Percentiles rank a stretch among this genome's conserved stretches.
Evolutionary conservation across 1,284 basidiomycete species (phyloP).

Genomic region (Malassezia caprae): DNA sequence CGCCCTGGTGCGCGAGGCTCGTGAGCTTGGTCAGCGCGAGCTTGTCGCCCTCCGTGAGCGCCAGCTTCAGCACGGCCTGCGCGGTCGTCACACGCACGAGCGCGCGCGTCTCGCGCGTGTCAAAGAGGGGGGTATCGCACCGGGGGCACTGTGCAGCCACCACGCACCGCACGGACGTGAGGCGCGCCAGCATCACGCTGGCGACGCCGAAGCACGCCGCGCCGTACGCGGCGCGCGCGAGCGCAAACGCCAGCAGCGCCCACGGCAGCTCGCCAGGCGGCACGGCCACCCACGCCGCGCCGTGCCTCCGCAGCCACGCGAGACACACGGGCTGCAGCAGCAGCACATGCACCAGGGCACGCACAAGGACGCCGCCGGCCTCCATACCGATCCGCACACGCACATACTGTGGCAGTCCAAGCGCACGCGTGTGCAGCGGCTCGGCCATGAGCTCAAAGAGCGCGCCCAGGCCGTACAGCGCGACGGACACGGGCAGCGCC

Average conservation of each 20-base stretch:
- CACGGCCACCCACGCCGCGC: constrained; percentile 8
- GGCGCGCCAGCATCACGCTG: background rate
- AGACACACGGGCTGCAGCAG: constrained; percentile 13
- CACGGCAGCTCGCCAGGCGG: constrained; percentile 5
- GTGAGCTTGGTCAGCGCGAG: constrained; percentile 51
- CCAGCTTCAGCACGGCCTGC: constrained; percentile 82
- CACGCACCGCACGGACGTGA: background rate
- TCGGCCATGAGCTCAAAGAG: constrained; percentile 34
- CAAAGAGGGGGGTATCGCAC: background rate
- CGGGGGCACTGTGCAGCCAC: background rate
- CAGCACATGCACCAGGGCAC: constrained; percentile 25
- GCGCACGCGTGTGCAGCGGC: constrained; percentile 35
- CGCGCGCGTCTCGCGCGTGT: constrained; percentile 2
- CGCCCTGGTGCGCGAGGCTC: constrained; percentile 39
- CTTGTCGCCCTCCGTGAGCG: constrained; percentile 91
- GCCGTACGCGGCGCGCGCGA: constrained; percentile 35
- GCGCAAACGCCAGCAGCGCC: constrained; percentile 33
- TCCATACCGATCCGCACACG: constrained; percentile 35
- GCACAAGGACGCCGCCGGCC: constrained; percentile 28
- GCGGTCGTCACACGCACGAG: constrained; percentile 69
- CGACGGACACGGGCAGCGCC: constrained; percentile 24
- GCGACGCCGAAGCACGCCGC: background rate
- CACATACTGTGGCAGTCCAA: constrained; percentile 20
- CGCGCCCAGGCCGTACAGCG: constrained; percentile 35
- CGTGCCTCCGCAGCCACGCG: background rate